A percentile compares a stretch with the other conserved stretches of the same genome.
Evolutionary conservation across 2,329 filamentous ascomycete species (phyloP).

Genomic region (Zymoseptoria crescenta): DNA sequence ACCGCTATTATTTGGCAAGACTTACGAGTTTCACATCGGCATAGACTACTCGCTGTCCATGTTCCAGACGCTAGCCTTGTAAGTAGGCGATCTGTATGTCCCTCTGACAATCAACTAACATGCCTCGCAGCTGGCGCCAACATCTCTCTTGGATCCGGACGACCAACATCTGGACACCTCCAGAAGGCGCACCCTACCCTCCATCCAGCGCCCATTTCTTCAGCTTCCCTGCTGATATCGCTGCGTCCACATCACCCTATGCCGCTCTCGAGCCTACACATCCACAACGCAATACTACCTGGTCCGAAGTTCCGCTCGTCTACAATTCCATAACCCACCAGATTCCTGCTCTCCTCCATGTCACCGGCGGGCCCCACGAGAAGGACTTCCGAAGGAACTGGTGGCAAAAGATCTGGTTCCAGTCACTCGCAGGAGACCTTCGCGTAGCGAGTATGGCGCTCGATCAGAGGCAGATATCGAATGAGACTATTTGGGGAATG

Average conservation of each 20-base stretch:
- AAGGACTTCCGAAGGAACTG: slow-evolving; percentile 23
- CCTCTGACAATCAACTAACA: no score
- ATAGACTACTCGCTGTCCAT: slow-evolving; percentile 20
- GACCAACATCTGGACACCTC: slow-evolving; percentile 23
- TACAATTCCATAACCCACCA: slow-evolving; percentile 24
- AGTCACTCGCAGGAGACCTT: slow-evolving; percentile 18
- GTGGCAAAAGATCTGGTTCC: slow-evolving; percentile 29
- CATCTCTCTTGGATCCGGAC: slow-evolving; percentile 31
- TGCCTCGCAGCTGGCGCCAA: slow-evolving; percentile 14
- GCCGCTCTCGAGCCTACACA: slow-evolving; percentile 8
- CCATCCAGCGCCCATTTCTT: slow-evolving; percentile 11
- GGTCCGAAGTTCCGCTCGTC: slow-evolving; percentile 20
- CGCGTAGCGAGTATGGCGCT: slow-evolving; percentile 13
- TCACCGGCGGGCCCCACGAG: slow-evolving; percentile 21
- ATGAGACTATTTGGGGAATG: slow-evolving; percentile 17
- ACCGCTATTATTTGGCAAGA: slow-evolving; percentile 21
- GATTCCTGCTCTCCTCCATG: slow-evolving; percentile 21
- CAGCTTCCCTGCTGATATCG: slow-evolving; percentile 17
- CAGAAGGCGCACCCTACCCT: not conserved
- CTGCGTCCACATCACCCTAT: slow-evolving; percentile 19
- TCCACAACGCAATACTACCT: slow-evolving; percentile 4
- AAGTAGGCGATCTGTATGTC: not conserved
- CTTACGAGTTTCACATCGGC: slow-evolving; percentile 19
- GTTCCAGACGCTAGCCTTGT: slow-evolving; percentile 25
- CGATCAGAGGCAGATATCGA: slow-evolving; percentile 12